phyloP scores from a whole-genome alignment of 2,329 filamentous ascomycete species.

The Cladosporium sp. region DNA sequence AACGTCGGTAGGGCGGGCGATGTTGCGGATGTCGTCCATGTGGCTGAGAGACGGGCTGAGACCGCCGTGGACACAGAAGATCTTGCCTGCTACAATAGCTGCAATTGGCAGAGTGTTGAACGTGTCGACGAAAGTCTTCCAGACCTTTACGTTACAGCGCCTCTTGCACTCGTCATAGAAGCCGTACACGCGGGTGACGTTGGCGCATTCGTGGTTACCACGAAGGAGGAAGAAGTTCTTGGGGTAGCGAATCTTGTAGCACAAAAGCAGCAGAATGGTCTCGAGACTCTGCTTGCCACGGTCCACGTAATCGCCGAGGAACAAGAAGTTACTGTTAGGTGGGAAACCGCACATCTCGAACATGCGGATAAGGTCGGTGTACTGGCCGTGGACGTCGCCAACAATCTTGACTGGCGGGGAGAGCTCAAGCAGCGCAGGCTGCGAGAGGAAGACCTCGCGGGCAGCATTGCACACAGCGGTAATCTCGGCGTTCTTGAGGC shows the following conservation, averaged over 20 bases:
- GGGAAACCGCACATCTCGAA: conserved; percentile 99
- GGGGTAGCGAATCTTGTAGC: conserved; percentile 96
- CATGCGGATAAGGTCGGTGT: conserved; percentile 92
- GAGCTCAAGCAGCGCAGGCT: conserved; percentile 88
- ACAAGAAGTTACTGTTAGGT: conserved; percentile 87
- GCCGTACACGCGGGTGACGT: conserved; percentile 91
- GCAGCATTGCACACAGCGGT: conserved; percentile 88
- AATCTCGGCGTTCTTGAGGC: conserved; percentile 96
- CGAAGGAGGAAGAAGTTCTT: conserved; percentile 96
- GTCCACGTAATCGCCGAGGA: conserved; percentile 95
- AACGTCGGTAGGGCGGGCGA: conserved; percentile 92
- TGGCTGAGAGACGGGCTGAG: conserved; percentile 88
- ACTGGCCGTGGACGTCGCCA: conserved; percentile 94
- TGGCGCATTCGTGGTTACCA: conserved; percentile 96
- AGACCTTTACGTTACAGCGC: conserved; percentile 93
- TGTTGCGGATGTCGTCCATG: conserved; percentile 98
- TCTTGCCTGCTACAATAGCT: conserved; percentile 95
- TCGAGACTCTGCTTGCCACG: conserved; percentile 94
- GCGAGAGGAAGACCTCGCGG: conserved; percentile 84
- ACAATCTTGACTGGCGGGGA: conserved; percentile 97
- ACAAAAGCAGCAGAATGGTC: conserved; percentile 87
- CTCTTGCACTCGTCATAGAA: conserved; percentile 99
- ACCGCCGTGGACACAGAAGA: conserved; percentile 95
- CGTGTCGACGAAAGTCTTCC: conserved; percentile 96
- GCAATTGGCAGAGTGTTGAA: conserved; percentile 96